Evolutionary conservation across 2,329 filamentous ascomycete species (phyloP).

Genomic region (Pestalotiopsis sp.): DNA sequence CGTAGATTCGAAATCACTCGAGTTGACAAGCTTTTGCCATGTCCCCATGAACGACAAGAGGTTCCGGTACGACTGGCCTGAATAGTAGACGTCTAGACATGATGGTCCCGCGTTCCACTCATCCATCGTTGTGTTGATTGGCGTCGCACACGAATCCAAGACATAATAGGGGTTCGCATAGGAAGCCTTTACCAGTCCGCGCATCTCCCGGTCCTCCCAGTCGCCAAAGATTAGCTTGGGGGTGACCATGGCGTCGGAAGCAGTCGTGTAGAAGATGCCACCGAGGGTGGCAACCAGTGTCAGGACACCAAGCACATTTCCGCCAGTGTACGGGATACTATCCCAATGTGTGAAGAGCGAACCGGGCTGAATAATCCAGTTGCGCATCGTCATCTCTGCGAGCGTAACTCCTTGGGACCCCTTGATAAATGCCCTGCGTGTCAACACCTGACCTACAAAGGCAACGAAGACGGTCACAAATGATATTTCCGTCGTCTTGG

Average conservation of each 20-base stretch:
- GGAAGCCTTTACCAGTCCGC: constrained; percentile 58
- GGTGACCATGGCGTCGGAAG: constrained; percentile 73
- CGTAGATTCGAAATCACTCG: constrained; percentile 37
- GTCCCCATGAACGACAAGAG: constrained; percentile 61
- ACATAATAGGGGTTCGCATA: constrained; percentile 68
- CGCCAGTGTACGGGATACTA: constrained; percentile 63
- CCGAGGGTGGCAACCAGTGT: constrained; percentile 66
- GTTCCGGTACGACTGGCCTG: constrained; percentile 72
- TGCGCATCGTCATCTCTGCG: constrained; percentile 77
- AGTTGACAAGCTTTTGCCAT: constrained; percentile 55
- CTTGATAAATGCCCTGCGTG: constrained; percentile 65
- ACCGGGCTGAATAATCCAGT: constrained; percentile 73
- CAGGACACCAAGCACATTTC: constrained; percentile 65
- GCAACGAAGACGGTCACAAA: constrained; percentile 79
- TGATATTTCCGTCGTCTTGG: constrained; percentile 76
- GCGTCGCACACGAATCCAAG: constrained; percentile 58
- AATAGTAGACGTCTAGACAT: constrained; percentile 71
- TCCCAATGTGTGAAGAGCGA: constrained; percentile 72
- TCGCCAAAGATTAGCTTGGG: constrained; percentile 67
- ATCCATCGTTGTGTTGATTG: constrained; percentile 51
- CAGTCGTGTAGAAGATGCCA: constrained; percentile 75
- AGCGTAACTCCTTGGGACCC: constrained; percentile 68
- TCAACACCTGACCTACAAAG: constrained; percentile 74
- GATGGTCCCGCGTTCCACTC: constrained; percentile 45
- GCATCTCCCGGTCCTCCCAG: constrained; percentile 51